These are phyloP conservation scores for Fusarium fracticaudum DNA, from an alignment of 2,329 filamentous ascomycete genomes.

Conservation along the genomic window DNA sequence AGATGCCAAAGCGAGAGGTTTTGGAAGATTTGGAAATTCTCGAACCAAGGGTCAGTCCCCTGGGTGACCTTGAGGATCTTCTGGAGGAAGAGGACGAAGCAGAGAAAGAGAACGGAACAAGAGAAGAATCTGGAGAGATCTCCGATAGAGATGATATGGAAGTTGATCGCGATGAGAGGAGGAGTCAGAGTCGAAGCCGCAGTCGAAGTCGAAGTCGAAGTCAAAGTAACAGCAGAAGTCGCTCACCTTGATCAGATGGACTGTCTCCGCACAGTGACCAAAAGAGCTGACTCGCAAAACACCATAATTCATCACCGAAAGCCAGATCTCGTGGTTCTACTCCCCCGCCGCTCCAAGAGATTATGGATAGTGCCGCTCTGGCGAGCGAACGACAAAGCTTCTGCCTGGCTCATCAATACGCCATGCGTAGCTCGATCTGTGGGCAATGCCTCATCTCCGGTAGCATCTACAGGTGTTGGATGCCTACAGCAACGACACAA, in stretches of 20 bases:
- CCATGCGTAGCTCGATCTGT: not conserved
- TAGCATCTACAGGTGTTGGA: not conserved
- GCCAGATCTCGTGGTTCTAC: too few relatives aligned
- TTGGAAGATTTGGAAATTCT: constrained; percentile 90
- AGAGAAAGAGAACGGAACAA: constrained; percentile 43
- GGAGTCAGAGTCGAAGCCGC: constrained; percentile 35
- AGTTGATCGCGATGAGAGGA: constrained; percentile 47
- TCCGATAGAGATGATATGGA: constrained; percentile 53
- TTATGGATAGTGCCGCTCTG: not conserved
- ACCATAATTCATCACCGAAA: not conserved
- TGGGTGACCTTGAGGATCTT: constrained; percentile 81
- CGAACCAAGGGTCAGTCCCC: constrained; percentile 83
- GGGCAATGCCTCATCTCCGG: not conserved
- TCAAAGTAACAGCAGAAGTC: constrained; percentile 29
- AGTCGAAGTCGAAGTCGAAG: constrained; percentile 25
- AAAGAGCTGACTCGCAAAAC: not conserved
- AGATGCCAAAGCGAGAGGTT: constrained; percentile 82
- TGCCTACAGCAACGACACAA: not conserved
- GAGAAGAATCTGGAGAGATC: constrained; percentile 55
- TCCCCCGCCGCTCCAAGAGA: not conserved
- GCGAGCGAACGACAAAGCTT: not conserved
- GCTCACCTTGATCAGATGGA: constrained; percentile 42
- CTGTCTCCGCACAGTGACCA: not conserved
- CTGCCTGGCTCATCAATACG: not conserved
- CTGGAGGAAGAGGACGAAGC: constrained; percentile 68